Conservation (phyloP, 495 filamentous ascomycete genomes). For the Penicillium chermesinum region DNA sequence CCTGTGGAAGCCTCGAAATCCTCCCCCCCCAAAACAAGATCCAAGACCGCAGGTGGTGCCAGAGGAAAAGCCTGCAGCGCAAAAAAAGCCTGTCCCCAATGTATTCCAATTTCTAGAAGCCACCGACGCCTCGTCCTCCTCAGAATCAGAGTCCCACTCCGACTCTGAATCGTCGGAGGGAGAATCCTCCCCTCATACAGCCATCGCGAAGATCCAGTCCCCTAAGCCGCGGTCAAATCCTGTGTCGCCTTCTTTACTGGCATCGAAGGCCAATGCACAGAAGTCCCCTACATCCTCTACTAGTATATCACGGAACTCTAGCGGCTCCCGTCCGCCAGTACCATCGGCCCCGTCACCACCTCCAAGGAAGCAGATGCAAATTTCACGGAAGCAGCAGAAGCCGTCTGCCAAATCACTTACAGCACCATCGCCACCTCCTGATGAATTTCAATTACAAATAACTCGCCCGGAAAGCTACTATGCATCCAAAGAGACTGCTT, state of each 20-base stretch:
- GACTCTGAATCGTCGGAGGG: conserved; percentile 15
- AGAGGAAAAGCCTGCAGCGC: conserved; percentile 13
- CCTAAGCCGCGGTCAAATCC: conserved; percentile 17
- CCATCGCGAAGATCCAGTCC: conserved; percentile 19
- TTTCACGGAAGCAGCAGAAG: conserved; percentile 17
- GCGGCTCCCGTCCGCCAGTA: conserved; percentile 18
- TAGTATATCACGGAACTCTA: conserved; percentile 8
- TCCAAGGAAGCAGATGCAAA: conserved; percentile 21
- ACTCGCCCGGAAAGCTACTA: conserved; percentile 31
- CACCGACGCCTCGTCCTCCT: conserved; percentile 20
- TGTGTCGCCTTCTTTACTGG: conserved; percentile 13
- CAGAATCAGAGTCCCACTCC: conserved; percentile 7
- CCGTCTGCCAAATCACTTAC: conserved; percentile 11
- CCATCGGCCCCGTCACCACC: conserved; percentile 21
- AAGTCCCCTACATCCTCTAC: conserved; percentile 5
- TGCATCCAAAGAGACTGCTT: conserved; percentile 14
- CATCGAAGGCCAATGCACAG: conserved; percentile 4
- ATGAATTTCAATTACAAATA: conserved; percentile 14
- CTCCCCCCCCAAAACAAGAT: conserved; percentile 8
- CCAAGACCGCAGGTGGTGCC: conserved; percentile 12
- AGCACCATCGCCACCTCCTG: conserved; percentile 6
- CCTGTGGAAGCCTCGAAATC: conserved; percentile 20
- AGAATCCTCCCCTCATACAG: conserved; percentile 1
- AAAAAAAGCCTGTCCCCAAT: conserved; percentile 27
- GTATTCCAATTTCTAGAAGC: conserved; percentile 43